phyloP scores from a whole-genome alignment of 257 asterid genomes.

The Solanum bukasovii region DNA sequence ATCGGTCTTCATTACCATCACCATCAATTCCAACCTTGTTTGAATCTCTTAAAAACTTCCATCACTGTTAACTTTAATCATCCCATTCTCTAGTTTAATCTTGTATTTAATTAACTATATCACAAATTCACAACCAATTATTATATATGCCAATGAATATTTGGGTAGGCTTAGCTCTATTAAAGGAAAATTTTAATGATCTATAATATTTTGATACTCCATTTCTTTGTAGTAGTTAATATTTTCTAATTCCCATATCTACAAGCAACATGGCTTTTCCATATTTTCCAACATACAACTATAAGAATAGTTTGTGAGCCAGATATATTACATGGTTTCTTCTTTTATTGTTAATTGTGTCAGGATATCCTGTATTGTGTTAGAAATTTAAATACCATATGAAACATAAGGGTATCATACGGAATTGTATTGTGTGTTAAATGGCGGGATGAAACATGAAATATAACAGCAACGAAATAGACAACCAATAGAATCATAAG shows the following conservation, averaged over 20 bases:
- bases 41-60: not conserved
- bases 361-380: not conserved
- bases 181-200: not conserved
- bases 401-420: not conserved
- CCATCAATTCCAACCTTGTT: not conserved
- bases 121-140: not conserved
- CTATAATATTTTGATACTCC: not conserved
- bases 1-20: not conserved
- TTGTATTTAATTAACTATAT: not conserved
- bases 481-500: too few species aligned
- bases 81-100: not conserved
- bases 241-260: not conserved
- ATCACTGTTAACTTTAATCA: not conserved
- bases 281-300: not conserved
- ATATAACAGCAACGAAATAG: too few species aligned
- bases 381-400: not conserved
- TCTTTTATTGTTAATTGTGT: not conserved
- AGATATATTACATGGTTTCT: not conserved
- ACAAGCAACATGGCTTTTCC: not conserved
- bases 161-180: not conserved
- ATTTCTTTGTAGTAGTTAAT: too few species aligned
- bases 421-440: too few species aligned
- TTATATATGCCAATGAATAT: not conserved
- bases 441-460: too few species aligned
- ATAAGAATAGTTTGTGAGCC: not conserved